These are phyloP conservation scores for Populus hybrid DNA, from an alignment of 441 rosid genomes.

Conservation along the genomic window DNA sequence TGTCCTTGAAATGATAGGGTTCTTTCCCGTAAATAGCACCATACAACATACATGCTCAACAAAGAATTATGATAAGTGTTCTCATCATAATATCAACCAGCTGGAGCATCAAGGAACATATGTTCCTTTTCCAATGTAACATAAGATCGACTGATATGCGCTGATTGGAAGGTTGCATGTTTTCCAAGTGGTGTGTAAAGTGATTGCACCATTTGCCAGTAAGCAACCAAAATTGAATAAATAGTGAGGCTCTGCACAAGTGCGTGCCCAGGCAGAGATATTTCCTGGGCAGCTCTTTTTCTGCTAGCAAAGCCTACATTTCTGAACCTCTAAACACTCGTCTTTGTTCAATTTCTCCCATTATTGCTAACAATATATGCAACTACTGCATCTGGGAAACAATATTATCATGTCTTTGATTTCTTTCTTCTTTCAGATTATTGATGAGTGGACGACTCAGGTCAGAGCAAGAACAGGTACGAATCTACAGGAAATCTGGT, in stretches of 20 bases:
- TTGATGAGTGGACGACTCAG: conserved; percentile 81
- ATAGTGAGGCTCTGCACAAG: conserved; percentile 22
- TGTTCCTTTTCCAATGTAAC: not conserved
- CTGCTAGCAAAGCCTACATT: conserved; percentile 17
- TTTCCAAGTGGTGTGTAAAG: conserved; percentile 48
- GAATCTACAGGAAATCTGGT: not conserved
- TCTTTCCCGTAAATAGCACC: not conserved
- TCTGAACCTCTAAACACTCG: not conserved
- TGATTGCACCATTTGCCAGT: conserved; percentile 52
- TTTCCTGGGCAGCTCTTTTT: conserved; percentile 25
- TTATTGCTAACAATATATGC: not conserved
- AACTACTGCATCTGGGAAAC: not conserved
- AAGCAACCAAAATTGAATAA: conserved; percentile 43
- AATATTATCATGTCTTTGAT: no score
- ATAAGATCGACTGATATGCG: not conserved
- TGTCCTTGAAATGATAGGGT: not conserved
- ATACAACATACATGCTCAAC: not conserved
- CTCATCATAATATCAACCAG: not conserved
- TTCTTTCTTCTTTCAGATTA: conserved; percentile 38
- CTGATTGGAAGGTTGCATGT: conserved; percentile 31
- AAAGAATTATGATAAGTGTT: not conserved
- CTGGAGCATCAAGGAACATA: not conserved
- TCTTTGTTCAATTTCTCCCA: not conserved
- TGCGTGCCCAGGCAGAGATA: conserved; percentile 20
- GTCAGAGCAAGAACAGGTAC: conserved; percentile 66